Conservation (phyloP, 179 eudicot species). For the Nepenthes alata region DNA sequence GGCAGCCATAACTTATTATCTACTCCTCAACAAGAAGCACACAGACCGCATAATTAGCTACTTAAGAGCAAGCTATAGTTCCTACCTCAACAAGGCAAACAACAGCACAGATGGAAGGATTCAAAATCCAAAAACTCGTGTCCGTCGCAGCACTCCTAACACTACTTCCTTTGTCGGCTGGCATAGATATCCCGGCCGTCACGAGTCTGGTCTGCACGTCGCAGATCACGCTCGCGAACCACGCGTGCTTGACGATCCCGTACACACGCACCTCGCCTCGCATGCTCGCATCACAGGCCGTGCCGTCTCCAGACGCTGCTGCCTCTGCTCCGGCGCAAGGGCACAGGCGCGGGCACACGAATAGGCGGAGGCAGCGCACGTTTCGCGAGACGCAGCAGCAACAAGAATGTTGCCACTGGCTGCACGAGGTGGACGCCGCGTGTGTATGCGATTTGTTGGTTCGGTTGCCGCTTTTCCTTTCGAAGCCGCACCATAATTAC, state of each 20-base stretch:
- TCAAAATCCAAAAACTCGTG: too few relatives aligned
- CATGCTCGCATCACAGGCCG: constrained; percentile 12
- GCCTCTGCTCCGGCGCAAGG: constrained; percentile 13
- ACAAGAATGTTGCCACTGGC: constrained; percentile 57
- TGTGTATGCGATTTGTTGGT: constrained; percentile 57
- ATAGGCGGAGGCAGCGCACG: background rate
- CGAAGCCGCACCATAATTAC: constrained; percentile 45
- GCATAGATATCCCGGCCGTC: too few relatives aligned
- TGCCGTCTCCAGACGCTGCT: constrained; percentile 17
- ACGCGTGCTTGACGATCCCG: constrained; percentile 42
- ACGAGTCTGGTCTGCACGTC: constrained; percentile 30
- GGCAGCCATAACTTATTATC: too few relatives aligned
- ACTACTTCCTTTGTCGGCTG: too few relatives aligned
- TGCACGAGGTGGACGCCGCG: constrained; percentile 33
- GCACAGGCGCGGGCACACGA: constrained; percentile 7
- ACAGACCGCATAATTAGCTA: too few relatives aligned
- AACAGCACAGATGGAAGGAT: too few relatives aligned
- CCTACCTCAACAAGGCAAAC: too few relatives aligned
- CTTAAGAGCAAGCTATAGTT: too few relatives aligned
- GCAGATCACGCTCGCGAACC: constrained; percentile 43
- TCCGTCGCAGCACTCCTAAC: too few relatives aligned
- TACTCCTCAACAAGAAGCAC: too few relatives aligned
- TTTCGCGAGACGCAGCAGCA: constrained; percentile 18
- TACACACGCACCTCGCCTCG: background rate
- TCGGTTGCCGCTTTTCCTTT: constrained; percentile 45